Evolutionary conservation across 2,329 filamentous ascomycete genomes (phyloP), one percentile per base, ranked within the genome.

Genomic region (Byssochlamys sp.): DNA sequence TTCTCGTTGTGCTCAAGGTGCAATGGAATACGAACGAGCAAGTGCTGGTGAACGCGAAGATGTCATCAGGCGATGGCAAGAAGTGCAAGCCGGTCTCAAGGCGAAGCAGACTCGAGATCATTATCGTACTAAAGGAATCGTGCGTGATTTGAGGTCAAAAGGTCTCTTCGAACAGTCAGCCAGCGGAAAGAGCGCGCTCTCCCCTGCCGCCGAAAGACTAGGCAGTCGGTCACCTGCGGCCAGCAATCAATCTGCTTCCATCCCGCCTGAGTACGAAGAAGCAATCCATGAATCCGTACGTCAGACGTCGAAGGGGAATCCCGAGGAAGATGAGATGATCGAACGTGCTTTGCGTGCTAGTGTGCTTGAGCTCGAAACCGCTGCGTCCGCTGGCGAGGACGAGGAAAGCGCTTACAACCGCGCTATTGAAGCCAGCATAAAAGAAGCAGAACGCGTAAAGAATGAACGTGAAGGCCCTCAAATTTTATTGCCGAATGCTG

Each of bases 311-410:
- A 79, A 76, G 0, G 89, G 89, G 10, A 80, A 92, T 61, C 67
- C 78, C 0, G 79, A 83, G 24, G 87, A 94, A 69, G 90, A 94
- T 65, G 80, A 79, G 25, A 77, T 82, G 58, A 80, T 95, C 53
- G 89, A 91, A 67, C 79, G 83, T 24, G 89, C 89, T 0, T 87
- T 95, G 54, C 80, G 88, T 12, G 84, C 87, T 4, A 90, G 87
- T 61, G 78, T 94, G 14, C 76, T 75, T 12, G 84, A 88, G 63
- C 69, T 85, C 7, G 74, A 80, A 57, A 64, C 66, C 7, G 65
- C 67, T 6, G 64, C 72, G 19, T 52, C 48, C 10, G 68, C 60
- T 2, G 67, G 68, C n/a, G 69, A 73, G 52, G 72, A 76, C 49
- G 74, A 79, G 19, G 72, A 80, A 54, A 73, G 78, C 57, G 73